Base-by-base conservation (phyloP, 2,329 filamentous ascomycete species). In the Stagonosporopsis chrysanthemi region DNA sequence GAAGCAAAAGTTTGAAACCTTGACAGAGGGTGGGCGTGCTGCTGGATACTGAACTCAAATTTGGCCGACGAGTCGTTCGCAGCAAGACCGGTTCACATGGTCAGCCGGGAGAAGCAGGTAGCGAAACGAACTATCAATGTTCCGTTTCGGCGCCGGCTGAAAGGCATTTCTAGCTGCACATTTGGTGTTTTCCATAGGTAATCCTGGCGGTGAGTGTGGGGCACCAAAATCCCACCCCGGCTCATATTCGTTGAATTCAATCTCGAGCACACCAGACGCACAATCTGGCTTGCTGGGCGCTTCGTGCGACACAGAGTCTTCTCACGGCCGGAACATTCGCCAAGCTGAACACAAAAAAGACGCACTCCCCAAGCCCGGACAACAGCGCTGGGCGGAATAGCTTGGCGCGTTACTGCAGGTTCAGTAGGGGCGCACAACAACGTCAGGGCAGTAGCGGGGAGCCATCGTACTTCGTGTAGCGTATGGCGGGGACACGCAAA, bases 151-250 rank as follows among this genome's bases (percentile, higher is more conserved):
- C 49, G 48, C 44, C 48, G 54, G 54, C 44, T 44, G 48, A 48
- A 49, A 44, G 19, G 38, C 43, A 52, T 15, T 26, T 36, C 26
- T 52, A 57, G 54, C 38, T 41, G 31, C 39, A 40, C 43, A 14
- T 29, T 19, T 48, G 38, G 39, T 26, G 46, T 56, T 45, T 56
- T 51, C 36, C 22, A 41, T 22, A 46, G 53, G 53, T 40, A 44
- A 52, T 57, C 22, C 22, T 52, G 54, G 54, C 54, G 54, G 54
- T 57, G 54, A 57, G 22, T 57, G 54, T 57, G 54, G 54, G 44
- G 49, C 48, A 42, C 28, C 47, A 35, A 42, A 44, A 50, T 23
- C 17, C 38, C 23, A 49, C 44, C 33, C 56, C 56, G 56, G 56
- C 7, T 41, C 36, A 31, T 53, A 45, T 50, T 50, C 56, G 56